Base-by-base conservation (phyloP, 768 basidiomycete species). In the Boletus patriciae region DNA sequence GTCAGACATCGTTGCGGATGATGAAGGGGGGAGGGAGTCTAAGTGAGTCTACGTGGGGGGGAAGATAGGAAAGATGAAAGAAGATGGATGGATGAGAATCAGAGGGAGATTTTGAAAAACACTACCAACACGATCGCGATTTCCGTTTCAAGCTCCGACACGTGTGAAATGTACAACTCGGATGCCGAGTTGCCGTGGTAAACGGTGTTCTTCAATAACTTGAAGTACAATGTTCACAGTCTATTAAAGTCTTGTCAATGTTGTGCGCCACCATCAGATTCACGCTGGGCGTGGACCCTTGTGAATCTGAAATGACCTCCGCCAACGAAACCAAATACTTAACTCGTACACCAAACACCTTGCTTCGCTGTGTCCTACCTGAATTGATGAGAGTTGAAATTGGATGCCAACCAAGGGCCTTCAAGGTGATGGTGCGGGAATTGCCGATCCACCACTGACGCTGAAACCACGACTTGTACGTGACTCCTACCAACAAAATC, bases 1-100 rank as follows among this genome's bases (percentile, higher is more conserved):
- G 79, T 96, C 93, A 71, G 87, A 89, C 90, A 91, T 92, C 78
- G 75, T 82, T 64, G 57, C 38, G 58, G 60, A 52, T 66, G 63
- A 55, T 44, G 50, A 40, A 38, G 46, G 38, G 46, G 42, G 48
- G n/a, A n/a, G 53, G 46, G 50, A 18, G 42, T 70, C 63, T 66
- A 65, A 36, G 50, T 21, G 45, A 48, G 50, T 70, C 68, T 69
- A 69, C 23, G 60, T 46, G 52, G 46, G 50, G n/a, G 56, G 50
- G 23, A 46, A 58, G 60, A 65, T 59, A 44, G 63, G 53, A 54
- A 66, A 66, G 63, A 68, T 61, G 59, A 63, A 63, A 55, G 67
- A 66, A 63, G 67, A 67, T 65, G 63, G 59, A 56, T 37, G 54
- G 52, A 66, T 60, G 67, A 62, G 66, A 57, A 63, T 12, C 61